Base-by-base conservation (phyloP, 768 basidiomycete species). In the Hydnum rufescens region DNA sequence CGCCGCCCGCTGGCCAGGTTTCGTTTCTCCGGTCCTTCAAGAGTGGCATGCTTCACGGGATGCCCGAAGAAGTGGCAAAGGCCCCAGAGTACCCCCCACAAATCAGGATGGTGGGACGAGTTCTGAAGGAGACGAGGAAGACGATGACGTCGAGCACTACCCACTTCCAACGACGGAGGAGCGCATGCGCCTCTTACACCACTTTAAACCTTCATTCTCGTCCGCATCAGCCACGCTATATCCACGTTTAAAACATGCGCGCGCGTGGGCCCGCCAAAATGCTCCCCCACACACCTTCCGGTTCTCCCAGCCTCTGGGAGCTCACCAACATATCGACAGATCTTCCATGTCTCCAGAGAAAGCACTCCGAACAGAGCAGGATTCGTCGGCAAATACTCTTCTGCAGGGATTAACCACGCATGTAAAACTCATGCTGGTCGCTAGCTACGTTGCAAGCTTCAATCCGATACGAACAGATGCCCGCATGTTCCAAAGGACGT, bases 381-480 rank as follows among this genome's bases (percentile, higher is more conserved):
- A 39, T 22, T 13, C 36, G 44, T 6, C 49, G 6, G 29, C 32
- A 6, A 26, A 8, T 18, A 32, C 16, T 1, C 49, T 32, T 16
- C 26, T 34, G 6, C 13, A 16, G 26, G 25, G 49, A 1, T 26
- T 50, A 6, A 50, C 55, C 2, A 26, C 32, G 22, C 52, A 36
- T 8, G 76, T 77, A 22, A 82, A 81, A 59, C 88, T 77, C 58
- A 69, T 89, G 23, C 65, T 90, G 3, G 63, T 89, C 3, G 81
- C 84, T 0, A 74, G 79, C 1, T 93, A 79, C 60, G 65, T 89
- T 36, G 85, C 87, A 3, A 86, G 85, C 39, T 82, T 80, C 39
- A 95, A 93, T 60, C 88, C 89, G 2, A 64, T 78, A 0, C 80
- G 77, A 60, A 78, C 77, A 5, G 89, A 92, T 64, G 32, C 86